A percentile compares a stretch with the other conserved stretches of the same genome.
These are phyloP conservation scores for Ceratobasidium sp. DNA, from an alignment of 1,284 basidiomycete genomes.

Conservation along the genomic window DNA sequence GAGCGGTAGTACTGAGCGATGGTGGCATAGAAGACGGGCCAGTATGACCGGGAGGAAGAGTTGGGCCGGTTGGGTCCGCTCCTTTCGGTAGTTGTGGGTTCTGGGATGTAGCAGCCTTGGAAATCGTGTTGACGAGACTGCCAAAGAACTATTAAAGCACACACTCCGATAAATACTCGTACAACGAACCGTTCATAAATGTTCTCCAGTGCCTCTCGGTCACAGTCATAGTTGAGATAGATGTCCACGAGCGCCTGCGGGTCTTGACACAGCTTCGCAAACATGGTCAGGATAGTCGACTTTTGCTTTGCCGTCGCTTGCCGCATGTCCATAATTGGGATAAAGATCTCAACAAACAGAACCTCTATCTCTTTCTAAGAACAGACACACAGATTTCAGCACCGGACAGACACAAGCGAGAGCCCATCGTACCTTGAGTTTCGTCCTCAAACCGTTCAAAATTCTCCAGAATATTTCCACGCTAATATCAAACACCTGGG, in stretches of 20 bases:
- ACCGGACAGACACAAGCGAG: background rate
- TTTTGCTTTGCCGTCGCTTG: constrained; percentile 96
- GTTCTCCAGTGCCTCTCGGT: constrained; percentile 90
- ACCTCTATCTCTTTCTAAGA: constrained; percentile 98
- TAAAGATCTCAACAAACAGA: constrained; percentile 97
- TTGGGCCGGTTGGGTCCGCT: constrained; percentile 32
- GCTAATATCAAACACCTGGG: constrained; percentile 97
- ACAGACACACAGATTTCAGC: background rate
- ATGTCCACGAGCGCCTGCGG: constrained; percentile 96
- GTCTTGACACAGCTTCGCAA: constrained; percentile 89
- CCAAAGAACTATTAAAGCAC: constrained; percentile 6
- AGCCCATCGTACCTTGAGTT: constrained; percentile 76
- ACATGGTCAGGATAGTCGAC: constrained; percentile 86
- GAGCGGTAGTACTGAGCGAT: constrained; percentile 72
- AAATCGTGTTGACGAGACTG: constrained; percentile 92
- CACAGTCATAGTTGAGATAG: constrained; percentile 98
- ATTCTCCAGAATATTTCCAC: constrained; percentile 99
- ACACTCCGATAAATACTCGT: background rate
- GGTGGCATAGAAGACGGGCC: constrained; percentile 62
- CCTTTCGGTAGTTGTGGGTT: constrained; percentile 57
- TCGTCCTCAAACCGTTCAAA: constrained; percentile 91
- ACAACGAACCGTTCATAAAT: constrained; percentile 88
- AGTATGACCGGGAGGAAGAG: constrained; percentile 22
- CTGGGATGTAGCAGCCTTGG: constrained; percentile 76
- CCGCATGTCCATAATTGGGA: constrained; percentile 98